A percentile compares a stretch with the other conserved stretches of the same genome.
These are phyloP conservation scores for Dicorynia guianensis DNA, from an alignment of 306 rosid genomes.

Conservation along the genomic window DNA sequence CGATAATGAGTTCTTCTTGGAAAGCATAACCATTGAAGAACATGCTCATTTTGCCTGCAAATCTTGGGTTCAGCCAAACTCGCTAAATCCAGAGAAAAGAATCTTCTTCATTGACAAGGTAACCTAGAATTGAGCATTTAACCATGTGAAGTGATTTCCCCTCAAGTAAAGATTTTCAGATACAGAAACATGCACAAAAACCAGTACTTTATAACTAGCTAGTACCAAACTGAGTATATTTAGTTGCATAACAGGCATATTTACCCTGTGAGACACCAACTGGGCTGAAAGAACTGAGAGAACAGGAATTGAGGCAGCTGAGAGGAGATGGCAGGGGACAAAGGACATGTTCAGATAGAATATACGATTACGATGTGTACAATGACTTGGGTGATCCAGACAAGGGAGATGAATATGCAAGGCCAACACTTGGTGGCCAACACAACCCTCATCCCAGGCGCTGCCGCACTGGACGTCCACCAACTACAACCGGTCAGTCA, in stretches of 20 bases:
- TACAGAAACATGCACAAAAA: too few relatives aligned
- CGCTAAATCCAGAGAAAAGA: conserved; percentile 31
- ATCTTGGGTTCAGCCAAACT: conserved; percentile 57
- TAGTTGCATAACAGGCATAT: conserved; percentile 22
- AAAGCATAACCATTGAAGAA: conserved; percentile 41
- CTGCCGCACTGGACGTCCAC: conserved; percentile 55
- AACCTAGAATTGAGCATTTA: background rate
- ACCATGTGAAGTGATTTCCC: too few relatives aligned
- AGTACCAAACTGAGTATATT: too few relatives aligned
- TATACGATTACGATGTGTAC: conserved; percentile 49
- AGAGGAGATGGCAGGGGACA: conserved; percentile 37
- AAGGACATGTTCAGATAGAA: background rate
- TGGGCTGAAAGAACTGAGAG: conserved; percentile 40
- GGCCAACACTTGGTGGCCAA: conserved; percentile 44
- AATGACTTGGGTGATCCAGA: conserved; percentile 58
- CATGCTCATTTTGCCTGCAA: conserved; percentile 47
- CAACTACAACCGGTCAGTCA: conserved; percentile 24
- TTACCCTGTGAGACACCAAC: conserved; percentile 46
- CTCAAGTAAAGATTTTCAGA: too few relatives aligned
- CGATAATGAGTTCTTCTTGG: conserved; percentile 50
- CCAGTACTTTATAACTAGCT: too few relatives aligned
- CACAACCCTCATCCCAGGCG: conserved; percentile 58
- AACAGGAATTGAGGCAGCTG: conserved; percentile 28
- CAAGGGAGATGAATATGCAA: conserved; percentile 30
- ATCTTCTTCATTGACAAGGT: conserved; percentile 57